Evolutionary conservation across 345 rosid genomes (phyloP).

Genomic region (Corymbia maculata): DNA sequence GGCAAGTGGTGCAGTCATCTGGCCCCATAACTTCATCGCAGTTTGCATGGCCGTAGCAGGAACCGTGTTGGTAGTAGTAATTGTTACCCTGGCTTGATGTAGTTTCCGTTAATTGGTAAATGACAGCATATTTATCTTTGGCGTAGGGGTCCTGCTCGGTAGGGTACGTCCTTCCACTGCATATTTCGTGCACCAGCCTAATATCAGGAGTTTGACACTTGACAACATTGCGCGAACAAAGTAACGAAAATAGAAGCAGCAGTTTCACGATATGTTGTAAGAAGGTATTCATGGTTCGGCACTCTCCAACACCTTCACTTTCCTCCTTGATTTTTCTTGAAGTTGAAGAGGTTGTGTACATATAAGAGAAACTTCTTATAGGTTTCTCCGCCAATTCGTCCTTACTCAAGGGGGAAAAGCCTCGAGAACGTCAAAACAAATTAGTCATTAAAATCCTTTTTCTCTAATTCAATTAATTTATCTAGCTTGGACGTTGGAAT

Average conservation of each 20-base stretch:
- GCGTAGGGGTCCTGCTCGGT: too few relatives aligned
- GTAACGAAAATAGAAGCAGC: neutral
- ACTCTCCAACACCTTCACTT: neutral
- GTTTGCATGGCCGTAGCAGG: neutral
- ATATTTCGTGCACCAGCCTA: neutral
- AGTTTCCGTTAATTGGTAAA: too few relatives aligned
- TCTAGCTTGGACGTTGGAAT: neutral
- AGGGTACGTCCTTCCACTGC: neutral
- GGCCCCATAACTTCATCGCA: rapidly evolving
- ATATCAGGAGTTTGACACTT: neutral
- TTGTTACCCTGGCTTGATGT: neutral
- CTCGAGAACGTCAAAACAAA: neutral
- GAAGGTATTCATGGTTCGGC: neutral
- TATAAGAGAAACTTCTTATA: neutral
- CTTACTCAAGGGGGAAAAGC: neutral
- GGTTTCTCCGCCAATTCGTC: neutral
- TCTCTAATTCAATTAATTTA: neutral
- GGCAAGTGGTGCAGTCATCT: neutral
- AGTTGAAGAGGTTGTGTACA: neutral
- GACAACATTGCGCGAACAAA: neutral
- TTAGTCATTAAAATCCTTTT: neutral
- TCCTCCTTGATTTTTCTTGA: neutral
- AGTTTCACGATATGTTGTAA: neutral
- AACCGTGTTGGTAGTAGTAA: neutral
- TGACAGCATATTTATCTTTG: too few relatives aligned